Base-by-base conservation (phyloP, 768 basidiomycete genomes). In the Paxillus ammoniavirescens region DNA sequence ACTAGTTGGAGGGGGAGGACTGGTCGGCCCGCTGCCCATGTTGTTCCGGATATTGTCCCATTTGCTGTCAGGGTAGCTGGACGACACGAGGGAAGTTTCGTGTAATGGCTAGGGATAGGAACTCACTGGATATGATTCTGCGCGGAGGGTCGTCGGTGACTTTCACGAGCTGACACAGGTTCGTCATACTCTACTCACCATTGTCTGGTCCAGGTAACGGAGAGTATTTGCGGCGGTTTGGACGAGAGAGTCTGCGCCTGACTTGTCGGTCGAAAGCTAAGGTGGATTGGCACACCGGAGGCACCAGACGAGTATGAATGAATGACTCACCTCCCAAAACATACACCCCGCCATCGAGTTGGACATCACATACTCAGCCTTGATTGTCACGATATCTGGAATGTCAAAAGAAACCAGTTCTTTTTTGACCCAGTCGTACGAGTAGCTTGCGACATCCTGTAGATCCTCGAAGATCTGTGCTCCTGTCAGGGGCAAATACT, bases 381-480 rank as follows among this genome's bases (percentile, higher is more conserved):
- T 93, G 60, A 78, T 59, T 49, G 69, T 75, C 49, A 80, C 82
- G 60, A 91, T 83, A 58, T 82, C 73, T 15, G 87, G 88, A 0
- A 81, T 83, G 64, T 93, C 91, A 68, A 91, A 91, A 4, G 83
- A 84, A 31, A 92, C 83, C 23, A 91, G 76, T 62, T 89, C 87
- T 52, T 72, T 69, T 60, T 77, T 86, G n/a, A 72, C 57, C 4
- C 82, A 64, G 65, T 92, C 83, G 69, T 91, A 93, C 12, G 87
- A 87, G 68, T 91, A 92, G 58, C 84, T 84, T 10, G 87, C 77
- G n/a, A 90, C 82, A 53, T 87, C 82, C 5, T 75, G 79, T 4
- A 75, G 70, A 65, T 93, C 88, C 65, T 91, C 83, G 62, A 75
- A 79, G 40, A 90, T 80, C 49, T 77, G 67, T 5, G 85, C 80